Evolutionary conservation across 2,329 filamentous ascomycete species (phyloP).

Genomic region (Microsporum canis): DNA sequence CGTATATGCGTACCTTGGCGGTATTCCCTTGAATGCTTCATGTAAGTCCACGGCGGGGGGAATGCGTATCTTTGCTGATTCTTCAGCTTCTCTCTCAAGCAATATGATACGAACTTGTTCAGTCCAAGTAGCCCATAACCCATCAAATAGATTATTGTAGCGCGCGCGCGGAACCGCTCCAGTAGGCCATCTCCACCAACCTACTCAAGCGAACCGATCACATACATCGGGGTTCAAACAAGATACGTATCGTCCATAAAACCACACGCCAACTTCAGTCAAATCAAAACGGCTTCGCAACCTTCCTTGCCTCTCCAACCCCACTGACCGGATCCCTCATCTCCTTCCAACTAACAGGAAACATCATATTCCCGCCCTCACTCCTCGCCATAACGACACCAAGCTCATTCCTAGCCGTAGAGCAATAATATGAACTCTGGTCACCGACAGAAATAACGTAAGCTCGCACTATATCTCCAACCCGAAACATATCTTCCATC

Average conservation of each 20-base stretch:
- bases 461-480: constrained; percentile 82
- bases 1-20: not conserved
- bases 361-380: constrained; percentile 80
- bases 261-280: not conserved
- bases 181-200: not conserved
- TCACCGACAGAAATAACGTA: constrained; percentile 85
- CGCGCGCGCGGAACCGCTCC: not conserved
- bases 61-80: not conserved
- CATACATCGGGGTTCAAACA: not conserved
- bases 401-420: constrained; percentile 78
- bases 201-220: not conserved
- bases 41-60: not conserved
- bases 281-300: constrained; percentile 75
- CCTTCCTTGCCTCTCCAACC: constrained; percentile 68
- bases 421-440: constrained; percentile 90
- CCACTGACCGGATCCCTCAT: constrained; percentile 77
- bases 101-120: not conserved
- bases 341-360: constrained; percentile 89
- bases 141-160: not conserved
- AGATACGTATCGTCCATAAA: not conserved
- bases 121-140: not conserved
- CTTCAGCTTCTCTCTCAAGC: not conserved
- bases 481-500: constrained; percentile 80
- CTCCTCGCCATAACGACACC: constrained; percentile 90
- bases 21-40: not conserved